phyloP scores from a whole-genome alignment of 176 grass and related monocot genomes.

The Musa troglodytarum region DNA sequence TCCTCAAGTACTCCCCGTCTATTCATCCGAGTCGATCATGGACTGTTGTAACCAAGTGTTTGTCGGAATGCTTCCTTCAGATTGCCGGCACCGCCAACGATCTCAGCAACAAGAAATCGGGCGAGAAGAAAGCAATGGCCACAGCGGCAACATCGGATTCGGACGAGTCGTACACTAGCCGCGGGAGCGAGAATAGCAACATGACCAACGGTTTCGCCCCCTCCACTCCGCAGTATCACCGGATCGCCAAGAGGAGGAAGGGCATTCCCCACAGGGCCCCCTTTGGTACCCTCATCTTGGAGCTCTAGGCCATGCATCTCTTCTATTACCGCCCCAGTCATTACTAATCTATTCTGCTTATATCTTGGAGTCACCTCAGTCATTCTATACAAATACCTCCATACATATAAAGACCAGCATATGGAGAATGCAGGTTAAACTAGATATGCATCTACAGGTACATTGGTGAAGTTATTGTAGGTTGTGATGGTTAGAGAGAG shows the following conservation, averaged over 20 bases:
- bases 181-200: conserved; percentile 17
- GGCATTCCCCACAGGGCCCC: conserved; percentile 82
- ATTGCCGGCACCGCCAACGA: conserved; percentile 49
- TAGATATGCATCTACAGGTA: too few relatives aligned
- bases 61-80: conserved; percentile 20
- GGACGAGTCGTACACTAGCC: conserved; percentile 17
- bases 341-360: too few relatives aligned
- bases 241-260: conserved; percentile 64
- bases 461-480: too few relatives aligned
- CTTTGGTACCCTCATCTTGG: conserved; percentile 70
- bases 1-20: background rate
- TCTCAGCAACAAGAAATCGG: conserved; percentile 28
- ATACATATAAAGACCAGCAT: too few relatives aligned
- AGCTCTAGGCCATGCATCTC: conserved; percentile 18
- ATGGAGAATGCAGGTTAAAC: too few relatives aligned
- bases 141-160: background rate
- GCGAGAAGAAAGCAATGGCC: background rate
- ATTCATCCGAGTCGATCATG: background rate
- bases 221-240: conserved; percentile 33
- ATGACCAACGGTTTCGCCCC: conserved; percentile 62
- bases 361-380: too few relatives aligned
- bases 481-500: too few relatives aligned
- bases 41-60: background rate
- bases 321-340: background rate
- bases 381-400: too few relatives aligned